Conservation (phyloP, 2,329 filamentous ascomycete species). For the Trichoderma cornu-damae region DNA sequence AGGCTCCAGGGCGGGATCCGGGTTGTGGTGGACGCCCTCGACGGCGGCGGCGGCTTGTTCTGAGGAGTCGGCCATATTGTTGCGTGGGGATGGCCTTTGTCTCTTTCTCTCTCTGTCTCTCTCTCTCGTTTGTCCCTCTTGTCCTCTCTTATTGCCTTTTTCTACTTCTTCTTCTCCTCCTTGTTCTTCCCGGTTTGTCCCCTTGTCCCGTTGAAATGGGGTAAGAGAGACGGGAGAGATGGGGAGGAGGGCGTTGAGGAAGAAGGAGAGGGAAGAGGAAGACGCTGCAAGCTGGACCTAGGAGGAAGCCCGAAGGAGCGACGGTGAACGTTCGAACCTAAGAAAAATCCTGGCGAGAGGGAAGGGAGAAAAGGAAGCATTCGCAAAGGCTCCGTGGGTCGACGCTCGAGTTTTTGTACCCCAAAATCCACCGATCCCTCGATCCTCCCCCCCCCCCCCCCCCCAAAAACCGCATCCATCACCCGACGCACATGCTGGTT, state of each 20-base stretch:
- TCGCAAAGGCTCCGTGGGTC: constrained; percentile 7
- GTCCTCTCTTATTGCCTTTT: too few species aligned
- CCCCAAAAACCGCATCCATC: not conserved
- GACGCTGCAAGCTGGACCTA: constrained; percentile 11
- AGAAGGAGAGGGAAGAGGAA: not conserved
- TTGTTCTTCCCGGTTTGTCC: not conserved
- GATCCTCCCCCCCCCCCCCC: not conserved
- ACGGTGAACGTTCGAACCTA: constrained; percentile 11
- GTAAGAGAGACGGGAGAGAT: not conserved
- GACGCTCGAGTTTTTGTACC: constrained; percentile 16
- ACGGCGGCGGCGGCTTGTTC: not conserved
- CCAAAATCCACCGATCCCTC: too few species aligned
- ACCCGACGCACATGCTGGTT: not conserved
- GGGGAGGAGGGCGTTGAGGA: not conserved
- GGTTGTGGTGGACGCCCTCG: constrained; percentile 25
- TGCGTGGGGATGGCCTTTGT: constrained; percentile 5
- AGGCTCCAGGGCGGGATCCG: constrained; percentile 34
- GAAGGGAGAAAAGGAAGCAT: constrained; percentile 11
- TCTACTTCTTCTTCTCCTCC: too few species aligned
- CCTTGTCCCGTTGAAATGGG: not conserved
- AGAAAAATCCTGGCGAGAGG: constrained; percentile 15
- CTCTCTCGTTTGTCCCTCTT: not conserved
- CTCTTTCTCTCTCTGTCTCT: not conserved
- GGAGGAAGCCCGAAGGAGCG: constrained; percentile 17
- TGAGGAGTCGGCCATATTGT: constrained; percentile 13